Base-by-base conservation (phyloP, 306 rosid genomes). In the Cucurbita moschata region DNA sequence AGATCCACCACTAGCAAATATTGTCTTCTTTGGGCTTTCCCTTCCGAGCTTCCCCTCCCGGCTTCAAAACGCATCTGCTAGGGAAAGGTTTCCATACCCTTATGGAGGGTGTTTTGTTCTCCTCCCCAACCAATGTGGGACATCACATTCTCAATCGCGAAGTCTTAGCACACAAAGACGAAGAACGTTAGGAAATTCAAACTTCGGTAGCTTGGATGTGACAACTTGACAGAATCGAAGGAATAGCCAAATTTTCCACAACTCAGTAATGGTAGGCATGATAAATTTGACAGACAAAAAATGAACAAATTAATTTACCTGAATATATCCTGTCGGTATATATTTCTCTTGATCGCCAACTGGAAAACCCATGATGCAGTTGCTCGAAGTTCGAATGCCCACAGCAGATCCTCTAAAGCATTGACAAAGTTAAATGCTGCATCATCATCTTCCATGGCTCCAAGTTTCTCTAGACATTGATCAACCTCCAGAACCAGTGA, bases 301-400 rank as follows among this genome's bases (percentile, higher is more conserved):
- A n/a, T 6, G 75, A 69, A 71, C 52, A 59, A 54, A 60, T 37
- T 15, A 75, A 75, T 79, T 78, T 72, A 90, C 98, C 97, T 86
- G 79, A 93, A 90, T 62, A 88, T 70, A 77, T 87, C 81, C 79
- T 72, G 87, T 64, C 78, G 86, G 82, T 82, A 93, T 73, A 93
- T 88, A 79, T 81, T 85, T 83, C 87, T 88, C 85, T 82, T 82
- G 81, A 90, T 86, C 37, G 98, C 94, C 79, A 93, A 75, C 66
- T 93, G 97, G 81, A 90, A 90, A 83, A 93, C 87, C 98, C 98
- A 93, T 16, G 97, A 88, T 71, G 97, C 97, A 59, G 97, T 82
- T 40, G 98, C 96, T 73, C 97, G 88, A 71, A 86, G 90, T 86
- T 90, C 97, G 82, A 87, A 93, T 70, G 96, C 98, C 98, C 98